Conservation (phyloP, 2,329 filamentous ascomycete species). For the Aureobasidium sp. region DNA sequence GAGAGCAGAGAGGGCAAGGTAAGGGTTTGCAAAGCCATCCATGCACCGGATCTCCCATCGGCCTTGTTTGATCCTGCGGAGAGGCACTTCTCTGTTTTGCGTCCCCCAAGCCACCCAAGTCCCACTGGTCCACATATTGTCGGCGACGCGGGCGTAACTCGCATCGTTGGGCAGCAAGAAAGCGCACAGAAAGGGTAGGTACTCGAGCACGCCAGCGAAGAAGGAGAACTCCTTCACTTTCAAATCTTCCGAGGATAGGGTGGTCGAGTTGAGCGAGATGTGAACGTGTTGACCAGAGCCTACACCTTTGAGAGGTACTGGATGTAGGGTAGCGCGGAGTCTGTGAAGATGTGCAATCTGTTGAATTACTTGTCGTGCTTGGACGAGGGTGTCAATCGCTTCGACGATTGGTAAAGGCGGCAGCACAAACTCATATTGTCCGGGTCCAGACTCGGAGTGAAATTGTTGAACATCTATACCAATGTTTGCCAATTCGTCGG, state of each 20-base stretch:
- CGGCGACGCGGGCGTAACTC: slow-evolving; percentile 59
- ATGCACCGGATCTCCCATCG: slow-evolving; percentile 73
- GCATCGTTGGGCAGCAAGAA: slow-evolving; percentile 57
- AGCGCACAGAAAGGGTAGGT: slow-evolving; percentile 57
- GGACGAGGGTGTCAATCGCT: slow-evolving; percentile 63
- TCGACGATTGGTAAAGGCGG: slow-evolving; percentile 52
- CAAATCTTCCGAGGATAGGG: slow-evolving; percentile 1
- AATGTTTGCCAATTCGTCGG: slow-evolving; percentile 48
- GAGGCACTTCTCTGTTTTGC: slow-evolving; percentile 67
- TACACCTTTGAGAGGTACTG: slow-evolving; percentile 52
- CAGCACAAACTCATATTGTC: slow-evolving; percentile 71
- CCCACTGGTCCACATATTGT: slow-evolving; percentile 70
- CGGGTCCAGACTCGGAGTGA: slow-evolving; percentile 63
- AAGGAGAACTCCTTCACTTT: slow-evolving; percentile 51
- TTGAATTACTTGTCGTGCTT: slow-evolving; percentile 60
- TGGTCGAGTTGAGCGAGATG: slow-evolving; percentile 50
- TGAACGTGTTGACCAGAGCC: slow-evolving; percentile 64
- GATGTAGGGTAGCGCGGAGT: slow-evolving; percentile 62
- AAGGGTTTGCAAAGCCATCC: slow-evolving; percentile 74
- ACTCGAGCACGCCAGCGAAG: slow-evolving; percentile 57
- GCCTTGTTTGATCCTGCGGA: slow-evolving; percentile 55
- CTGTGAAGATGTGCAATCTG: slow-evolving; percentile 53
- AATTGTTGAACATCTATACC: slow-evolving; percentile 63
- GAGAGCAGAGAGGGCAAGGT: slow-evolving; percentile 56
- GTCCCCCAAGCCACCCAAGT: slow-evolving; percentile 73